Percentiles rank a stretch among this genome's conserved stretches.
These are phyloP conservation scores for Aspergillus neotritici DNA, from an alignment of 2,329 filamentous ascomycete genomes.

Conservation along the genomic window DNA sequence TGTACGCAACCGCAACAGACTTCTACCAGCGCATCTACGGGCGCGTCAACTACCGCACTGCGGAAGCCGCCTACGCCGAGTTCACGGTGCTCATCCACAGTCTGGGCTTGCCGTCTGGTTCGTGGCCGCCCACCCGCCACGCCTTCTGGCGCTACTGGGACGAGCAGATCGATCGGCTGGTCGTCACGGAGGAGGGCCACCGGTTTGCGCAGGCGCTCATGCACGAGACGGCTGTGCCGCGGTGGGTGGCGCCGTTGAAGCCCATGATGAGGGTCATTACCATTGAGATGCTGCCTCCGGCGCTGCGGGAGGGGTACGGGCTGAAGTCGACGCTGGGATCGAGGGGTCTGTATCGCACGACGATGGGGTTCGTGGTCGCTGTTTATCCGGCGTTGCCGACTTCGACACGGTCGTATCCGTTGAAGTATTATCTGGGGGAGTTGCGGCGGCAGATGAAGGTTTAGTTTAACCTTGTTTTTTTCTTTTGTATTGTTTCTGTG, in stretches of 20 bases:
- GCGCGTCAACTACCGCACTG: slow-evolving; percentile 25
- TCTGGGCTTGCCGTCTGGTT: slow-evolving; percentile 23
- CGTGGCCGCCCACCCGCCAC: slow-evolving; percentile 27
- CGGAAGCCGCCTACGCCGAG: slow-evolving; percentile 28
- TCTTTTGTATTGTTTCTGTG: slow-evolving; percentile 6
- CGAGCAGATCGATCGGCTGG: slow-evolving; percentile 23
- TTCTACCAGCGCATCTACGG: slow-evolving; percentile 35
- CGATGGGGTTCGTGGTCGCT: slow-evolving; percentile 28
- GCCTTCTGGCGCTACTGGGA: slow-evolving; percentile 37
- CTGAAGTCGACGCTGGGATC: slow-evolving; percentile 25
- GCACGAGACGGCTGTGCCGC: slow-evolving; percentile 21
- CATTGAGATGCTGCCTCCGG: slow-evolving; percentile 32
- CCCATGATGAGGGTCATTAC: slow-evolving; percentile 28
- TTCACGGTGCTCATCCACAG: slow-evolving; percentile 25
- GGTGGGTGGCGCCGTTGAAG: slow-evolving; percentile 27
- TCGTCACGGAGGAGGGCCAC: slow-evolving; percentile 26
- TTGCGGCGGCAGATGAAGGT: slow-evolving; percentile 23
- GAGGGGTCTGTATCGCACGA: slow-evolving; percentile 24
- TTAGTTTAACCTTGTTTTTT: slow-evolving; percentile 6
- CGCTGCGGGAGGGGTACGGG: slow-evolving; percentile 29
- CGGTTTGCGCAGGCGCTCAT: slow-evolving; percentile 26
- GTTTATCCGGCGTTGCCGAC: slow-evolving; percentile 31
- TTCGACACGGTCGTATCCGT: slow-evolving; percentile 26
- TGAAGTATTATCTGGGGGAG: slow-evolving; percentile 28
- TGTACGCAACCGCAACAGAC: slow-evolving; percentile 34